A percentile compares a stretch with the other conserved stretches of the same genome.
These are phyloP conservation scores for Colletotrichum ledebouriae DNA, from an alignment of 2,329 filamentous ascomycete genomes.

Conservation along the genomic window DNA sequence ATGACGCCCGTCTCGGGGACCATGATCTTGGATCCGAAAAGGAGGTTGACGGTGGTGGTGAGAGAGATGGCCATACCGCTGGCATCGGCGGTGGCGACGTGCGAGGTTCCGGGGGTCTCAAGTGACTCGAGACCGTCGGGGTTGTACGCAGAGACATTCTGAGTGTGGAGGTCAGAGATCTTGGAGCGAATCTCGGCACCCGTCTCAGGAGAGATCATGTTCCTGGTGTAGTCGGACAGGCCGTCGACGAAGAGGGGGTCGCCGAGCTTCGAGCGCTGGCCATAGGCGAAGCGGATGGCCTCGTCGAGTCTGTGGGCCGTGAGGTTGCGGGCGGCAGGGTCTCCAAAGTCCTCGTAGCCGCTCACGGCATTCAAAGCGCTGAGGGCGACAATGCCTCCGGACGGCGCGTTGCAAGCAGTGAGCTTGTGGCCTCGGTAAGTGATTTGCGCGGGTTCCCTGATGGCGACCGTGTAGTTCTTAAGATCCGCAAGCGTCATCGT, in stretches of 20 bases:
- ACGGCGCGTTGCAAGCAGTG: constrained; percentile 76
- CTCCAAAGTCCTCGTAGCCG: constrained; percentile 76
- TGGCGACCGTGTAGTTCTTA: constrained; percentile 76
- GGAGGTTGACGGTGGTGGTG: constrained; percentile 85
- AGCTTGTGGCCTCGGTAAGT: constrained; percentile 79
- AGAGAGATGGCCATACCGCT: constrained; percentile 80
- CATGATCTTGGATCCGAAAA: constrained; percentile 82
- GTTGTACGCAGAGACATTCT: constrained; percentile 59
- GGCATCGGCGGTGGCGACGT: constrained; percentile 76
- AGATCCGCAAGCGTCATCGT: constrained; percentile 84
- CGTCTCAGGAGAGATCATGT: constrained; percentile 72
- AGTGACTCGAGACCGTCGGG: constrained; percentile 61
- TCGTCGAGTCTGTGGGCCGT: constrained; percentile 87
- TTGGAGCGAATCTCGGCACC: constrained; percentile 66
- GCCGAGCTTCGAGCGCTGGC: constrained; percentile 78
- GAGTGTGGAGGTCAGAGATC: constrained; percentile 57
- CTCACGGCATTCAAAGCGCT: constrained; percentile 81
- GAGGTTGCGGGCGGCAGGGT: constrained; percentile 65
- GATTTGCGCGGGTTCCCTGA: constrained; percentile 72
- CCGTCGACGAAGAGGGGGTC: constrained; percentile 79
- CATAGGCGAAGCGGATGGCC: constrained; percentile 86
- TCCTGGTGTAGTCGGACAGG: constrained; percentile 72
- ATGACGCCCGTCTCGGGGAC: constrained; percentile 87
- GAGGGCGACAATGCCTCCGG: constrained; percentile 79
- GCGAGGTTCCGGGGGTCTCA: constrained; percentile 76